A percentile compares a stretch with the other conserved stretches of the same genome.
phyloP scores from a whole-genome alignment of 2,329 filamentous ascomycete species.

The Pestalotiopsis sp. region DNA sequence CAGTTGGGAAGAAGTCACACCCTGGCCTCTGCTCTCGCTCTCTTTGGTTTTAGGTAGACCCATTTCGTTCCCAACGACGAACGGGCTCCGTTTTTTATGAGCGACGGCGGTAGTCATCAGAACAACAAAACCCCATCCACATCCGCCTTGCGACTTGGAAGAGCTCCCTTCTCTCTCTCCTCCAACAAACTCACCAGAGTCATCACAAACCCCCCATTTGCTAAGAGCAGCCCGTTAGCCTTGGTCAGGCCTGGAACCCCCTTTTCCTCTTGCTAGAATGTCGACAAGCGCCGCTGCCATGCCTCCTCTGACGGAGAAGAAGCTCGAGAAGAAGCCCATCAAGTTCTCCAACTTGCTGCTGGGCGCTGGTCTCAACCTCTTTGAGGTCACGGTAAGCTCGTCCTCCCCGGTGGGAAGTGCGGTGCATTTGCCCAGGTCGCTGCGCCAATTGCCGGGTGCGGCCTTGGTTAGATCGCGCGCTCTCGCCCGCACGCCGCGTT shows the following conservation, averaged over 20 bases:
- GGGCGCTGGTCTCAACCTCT: constrained; percentile 92
- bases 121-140: constrained; percentile 21
- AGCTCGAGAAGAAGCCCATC: constrained; percentile 97
- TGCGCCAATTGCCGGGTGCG: no score
- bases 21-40: not conserved
- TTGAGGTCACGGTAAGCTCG: constrained; percentile 66
- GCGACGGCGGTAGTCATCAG: not conserved
- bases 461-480: no score
- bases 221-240: constrained; percentile 75
- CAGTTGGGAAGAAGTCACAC: not conserved
- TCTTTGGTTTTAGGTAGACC: not conserved
- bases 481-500: no score
- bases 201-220: not conserved
- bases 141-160: constrained; percentile 4
- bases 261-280: constrained; percentile 60
- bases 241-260: constrained; percentile 88
- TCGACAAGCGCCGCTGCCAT: constrained; percentile 57
- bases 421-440: no score
- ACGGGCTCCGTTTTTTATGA: not conserved
- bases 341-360: constrained; percentile 99
- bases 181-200: constrained; percentile 64
- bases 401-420: not conserved
- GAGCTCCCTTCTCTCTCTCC: constrained; percentile 15
- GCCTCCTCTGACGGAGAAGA: constrained; percentile 47
- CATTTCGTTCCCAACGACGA: not conserved